These are phyloP conservation scores for Fusarium veterinarium DNA, from an alignment of 2,329 filamentous ascomycete genomes.

Conservation along the genomic window DNA sequence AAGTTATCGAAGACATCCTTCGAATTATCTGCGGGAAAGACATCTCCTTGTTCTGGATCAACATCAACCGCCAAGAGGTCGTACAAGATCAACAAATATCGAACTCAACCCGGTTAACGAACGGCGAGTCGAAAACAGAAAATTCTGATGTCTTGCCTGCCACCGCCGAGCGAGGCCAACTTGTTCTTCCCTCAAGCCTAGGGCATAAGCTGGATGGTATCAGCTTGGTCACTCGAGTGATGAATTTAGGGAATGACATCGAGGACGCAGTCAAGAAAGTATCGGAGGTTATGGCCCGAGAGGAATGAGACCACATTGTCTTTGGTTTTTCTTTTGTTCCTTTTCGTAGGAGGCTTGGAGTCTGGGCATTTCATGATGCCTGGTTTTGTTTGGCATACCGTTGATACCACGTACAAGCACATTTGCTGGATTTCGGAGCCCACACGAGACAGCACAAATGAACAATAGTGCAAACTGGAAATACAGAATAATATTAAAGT, in stretches of 20 bases:
- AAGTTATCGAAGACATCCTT: constrained; percentile 9
- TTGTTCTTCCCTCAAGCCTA: not conserved
- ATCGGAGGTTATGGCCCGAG: not conserved
- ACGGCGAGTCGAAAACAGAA: not conserved
- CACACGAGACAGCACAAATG: not conserved
- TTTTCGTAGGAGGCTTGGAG: not conserved
- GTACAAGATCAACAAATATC: not conserved
- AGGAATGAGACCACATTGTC: not conserved
- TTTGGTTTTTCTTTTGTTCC: not conserved
- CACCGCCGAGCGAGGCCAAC: not conserved
- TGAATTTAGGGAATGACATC: not conserved
- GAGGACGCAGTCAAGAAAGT: constrained; percentile 2
- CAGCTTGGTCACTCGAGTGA: not conserved
- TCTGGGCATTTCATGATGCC: not conserved
- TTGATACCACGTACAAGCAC: not conserved
- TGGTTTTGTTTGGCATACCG: not conserved
- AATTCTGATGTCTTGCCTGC: not conserved
- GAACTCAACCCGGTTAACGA: not conserved
- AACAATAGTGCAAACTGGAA: not conserved
- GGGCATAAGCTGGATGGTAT: not conserved
- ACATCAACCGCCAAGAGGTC: not conserved
- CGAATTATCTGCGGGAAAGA: not conserved
- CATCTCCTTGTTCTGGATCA: constrained; percentile 21
- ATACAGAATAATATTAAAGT: not conserved
- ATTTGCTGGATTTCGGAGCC: not conserved